Percentiles rank a stretch among this genome's conserved stretches.
Conservation (phyloP, 441 rosid species). For the Flueggea neowawraea region DNA sequence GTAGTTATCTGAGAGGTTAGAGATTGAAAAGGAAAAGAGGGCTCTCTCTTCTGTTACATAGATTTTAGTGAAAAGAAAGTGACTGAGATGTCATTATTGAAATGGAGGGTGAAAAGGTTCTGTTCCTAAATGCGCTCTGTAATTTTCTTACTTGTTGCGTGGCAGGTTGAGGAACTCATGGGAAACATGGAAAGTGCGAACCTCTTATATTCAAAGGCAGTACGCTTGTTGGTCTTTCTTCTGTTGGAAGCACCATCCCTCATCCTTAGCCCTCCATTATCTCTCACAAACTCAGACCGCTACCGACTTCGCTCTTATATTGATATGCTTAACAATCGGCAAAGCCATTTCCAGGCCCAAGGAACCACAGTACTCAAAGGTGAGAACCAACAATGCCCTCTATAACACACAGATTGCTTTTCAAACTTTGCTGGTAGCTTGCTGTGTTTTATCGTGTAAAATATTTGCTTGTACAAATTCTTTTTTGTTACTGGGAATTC, state of each 20-base stretch:
- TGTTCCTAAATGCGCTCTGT: no score
- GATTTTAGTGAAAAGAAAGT: no score
- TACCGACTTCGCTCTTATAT: conserved; percentile 65
- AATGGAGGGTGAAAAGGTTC: no score
- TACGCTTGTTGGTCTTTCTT: conserved; percentile 67
- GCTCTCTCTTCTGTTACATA: no score
- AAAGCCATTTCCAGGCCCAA: conserved; percentile 50
- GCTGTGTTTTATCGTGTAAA: no score
- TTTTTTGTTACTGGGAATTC: no score
- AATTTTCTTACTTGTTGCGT: background rate
- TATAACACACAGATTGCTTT: conserved; percentile 6
- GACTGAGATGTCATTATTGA: no score
- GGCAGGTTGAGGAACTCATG: conserved; percentile 83
- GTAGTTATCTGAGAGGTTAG: no score
- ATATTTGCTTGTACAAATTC: no score
- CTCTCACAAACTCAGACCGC: conserved; percentile 83
- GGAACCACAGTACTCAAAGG: conserved; percentile 54
- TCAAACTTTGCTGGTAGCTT: background rate
- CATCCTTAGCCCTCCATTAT: conserved; percentile 84
- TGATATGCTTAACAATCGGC: conserved; percentile 63
- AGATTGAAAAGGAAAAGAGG: no score
- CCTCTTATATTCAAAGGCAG: conserved; percentile 62
- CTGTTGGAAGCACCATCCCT: conserved; percentile 88
- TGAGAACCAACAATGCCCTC: conserved; percentile 35
- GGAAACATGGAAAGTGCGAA: conserved; percentile 64